These are phyloP conservation scores for Paramecium primaurelia DNA, from an alignment of 73 alveolate species.

Conservation along the genomic window DNA sequence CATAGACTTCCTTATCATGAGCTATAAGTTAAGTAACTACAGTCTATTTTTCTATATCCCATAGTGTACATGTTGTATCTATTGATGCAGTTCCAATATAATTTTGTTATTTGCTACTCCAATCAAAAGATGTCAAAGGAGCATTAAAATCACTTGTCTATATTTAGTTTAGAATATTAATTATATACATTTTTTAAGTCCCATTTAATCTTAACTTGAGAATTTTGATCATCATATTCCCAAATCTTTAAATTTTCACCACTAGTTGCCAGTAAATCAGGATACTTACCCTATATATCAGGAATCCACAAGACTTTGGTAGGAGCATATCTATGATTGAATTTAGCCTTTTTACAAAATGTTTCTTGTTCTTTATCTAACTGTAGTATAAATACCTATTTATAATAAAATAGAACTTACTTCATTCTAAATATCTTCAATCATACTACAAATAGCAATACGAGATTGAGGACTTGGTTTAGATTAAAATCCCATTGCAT, in stretches of 20 bases:
- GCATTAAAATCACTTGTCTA: slow-evolving; percentile 73
- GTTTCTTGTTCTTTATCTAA: slow-evolving; percentile 69
- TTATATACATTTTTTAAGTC: slow-evolving; percentile 59
- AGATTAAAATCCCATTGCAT: slow-evolving; percentile 54
- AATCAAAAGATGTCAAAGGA: slow-evolving; percentile 97
- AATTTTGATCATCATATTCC: slow-evolving; percentile 68
- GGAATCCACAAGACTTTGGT: slow-evolving; percentile 97
- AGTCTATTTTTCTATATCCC: slow-evolving; percentile 94
- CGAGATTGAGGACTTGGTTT: slow-evolving; percentile 48
- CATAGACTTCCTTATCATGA: slow-evolving; percentile 99
- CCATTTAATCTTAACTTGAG: slow-evolving; percentile 62
- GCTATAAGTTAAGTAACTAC: slow-evolving; percentile 98
- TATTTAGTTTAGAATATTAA: not conserved
- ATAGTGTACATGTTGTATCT: slow-evolving; percentile 98
- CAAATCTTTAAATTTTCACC: slow-evolving; percentile 81
- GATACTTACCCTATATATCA: slow-evolving; percentile 64
- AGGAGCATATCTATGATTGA: slow-evolving; percentile 90
- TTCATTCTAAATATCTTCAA: slow-evolving; percentile 47
- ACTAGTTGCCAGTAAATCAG: slow-evolving; percentile 79
- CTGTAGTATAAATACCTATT: slow-evolving; percentile 67
- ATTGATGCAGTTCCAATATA: slow-evolving; percentile 95
- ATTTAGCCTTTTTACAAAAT: slow-evolving; percentile 62
- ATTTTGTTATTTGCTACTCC: slow-evolving; percentile 91
- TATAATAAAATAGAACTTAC: not conserved
- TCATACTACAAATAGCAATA: slow-evolving; percentile 58